These are phyloP conservation scores for Fusarium sp. DNA, from an alignment of 2,329 filamentous ascomycete species.

Conservation along the genomic window DNA sequence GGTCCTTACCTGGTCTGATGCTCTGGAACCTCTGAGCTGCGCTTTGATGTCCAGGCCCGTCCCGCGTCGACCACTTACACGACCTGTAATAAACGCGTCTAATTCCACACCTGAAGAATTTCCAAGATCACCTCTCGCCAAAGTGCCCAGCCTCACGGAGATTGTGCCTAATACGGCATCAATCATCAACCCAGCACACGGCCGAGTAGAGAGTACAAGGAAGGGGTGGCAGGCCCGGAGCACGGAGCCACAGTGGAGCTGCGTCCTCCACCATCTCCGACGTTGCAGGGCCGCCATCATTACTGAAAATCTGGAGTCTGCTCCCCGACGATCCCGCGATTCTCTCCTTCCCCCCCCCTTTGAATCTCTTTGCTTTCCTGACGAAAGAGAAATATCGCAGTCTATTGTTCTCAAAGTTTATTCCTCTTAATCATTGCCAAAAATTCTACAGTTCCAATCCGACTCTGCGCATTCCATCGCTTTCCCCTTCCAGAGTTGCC, in stretches of 20 bases:
- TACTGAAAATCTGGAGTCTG: constrained; percentile 38
- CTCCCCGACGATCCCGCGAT: constrained; percentile 35
- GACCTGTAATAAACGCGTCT: constrained; percentile 5
- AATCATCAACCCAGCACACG: constrained; percentile 37
- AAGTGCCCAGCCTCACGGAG: constrained; percentile 22
- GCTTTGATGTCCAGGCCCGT: constrained; percentile 4
- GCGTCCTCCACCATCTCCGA: constrained; percentile 43
- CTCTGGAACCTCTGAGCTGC: constrained; percentile 1
- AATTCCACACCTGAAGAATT: constrained; percentile 1
- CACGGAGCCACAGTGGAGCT: constrained; percentile 38
- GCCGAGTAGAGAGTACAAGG: constrained; percentile 23
- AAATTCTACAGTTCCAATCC: not conserved
- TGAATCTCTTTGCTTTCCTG: constrained; percentile 11
- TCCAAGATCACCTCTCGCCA: constrained; percentile 10
- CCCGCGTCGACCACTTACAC: not conserved
- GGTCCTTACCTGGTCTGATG: constrained; percentile 3
- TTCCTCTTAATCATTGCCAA: not conserved
- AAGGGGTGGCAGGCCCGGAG: constrained; percentile 20
- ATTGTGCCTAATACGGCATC: constrained; percentile 38
- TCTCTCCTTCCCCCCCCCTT: constrained; percentile 9
- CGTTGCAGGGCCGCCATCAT: constrained; percentile 31
- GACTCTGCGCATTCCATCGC: not conserved
- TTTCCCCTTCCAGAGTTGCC: constrained; percentile 25
- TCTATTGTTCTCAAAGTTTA: not conserved
- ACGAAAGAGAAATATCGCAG: not conserved